Conservation (phyloP, 2,329 filamentous ascomycete genomes). For the Cyphellophora europaea region DNA sequence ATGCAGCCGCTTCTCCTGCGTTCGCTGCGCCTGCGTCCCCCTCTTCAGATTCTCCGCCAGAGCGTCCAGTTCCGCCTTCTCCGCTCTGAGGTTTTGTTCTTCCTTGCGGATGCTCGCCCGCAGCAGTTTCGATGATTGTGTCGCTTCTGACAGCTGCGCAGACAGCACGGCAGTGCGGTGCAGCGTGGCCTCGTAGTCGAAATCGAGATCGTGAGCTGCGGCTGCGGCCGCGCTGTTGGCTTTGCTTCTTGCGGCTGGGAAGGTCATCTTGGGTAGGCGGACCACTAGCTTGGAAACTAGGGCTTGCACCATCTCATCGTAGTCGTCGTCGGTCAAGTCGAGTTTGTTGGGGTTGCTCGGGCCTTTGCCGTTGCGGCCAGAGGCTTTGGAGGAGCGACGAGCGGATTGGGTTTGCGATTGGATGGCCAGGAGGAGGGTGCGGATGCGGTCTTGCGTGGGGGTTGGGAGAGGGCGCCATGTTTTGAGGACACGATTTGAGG, state of each 20-base stretch:
- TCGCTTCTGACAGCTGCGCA: conserved; percentile 28
- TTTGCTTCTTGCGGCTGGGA: conserved; percentile 24
- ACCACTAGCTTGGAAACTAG: conserved; percentile 17
- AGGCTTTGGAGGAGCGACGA: neutral
- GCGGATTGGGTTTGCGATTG: conserved; percentile 22
- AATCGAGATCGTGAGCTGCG: conserved; percentile 27
- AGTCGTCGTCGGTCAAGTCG: conserved; percentile 9
- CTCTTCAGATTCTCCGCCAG: conserved; percentile 34
- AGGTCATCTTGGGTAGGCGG: conserved; percentile 36
- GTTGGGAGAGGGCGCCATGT: conserved; percentile 37
- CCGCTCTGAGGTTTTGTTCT: conserved; percentile 30
- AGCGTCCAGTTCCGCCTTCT: conserved; percentile 30
- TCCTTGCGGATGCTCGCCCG: conserved; percentile 33
- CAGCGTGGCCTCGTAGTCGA: conserved; percentile 34
- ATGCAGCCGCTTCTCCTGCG: conserved; percentile 21
- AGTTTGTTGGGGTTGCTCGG: conserved; percentile 1
- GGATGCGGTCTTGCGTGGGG: conserved; percentile 31
- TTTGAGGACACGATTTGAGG: conserved; percentile 24
- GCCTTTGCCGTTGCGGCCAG: neutral
- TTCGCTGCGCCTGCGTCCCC: conserved; percentile 28
- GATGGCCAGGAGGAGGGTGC: conserved; percentile 30
- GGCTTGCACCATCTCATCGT: conserved; percentile 9
- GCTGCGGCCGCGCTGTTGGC: conserved; percentile 11
- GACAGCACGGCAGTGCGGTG: conserved; percentile 24
- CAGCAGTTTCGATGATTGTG: conserved; percentile 29